These are phyloP conservation scores for Ophiostoma quercus DNA, from an alignment of 2,329 filamentous ascomycete species.

Conservation along the genomic window DNA sequence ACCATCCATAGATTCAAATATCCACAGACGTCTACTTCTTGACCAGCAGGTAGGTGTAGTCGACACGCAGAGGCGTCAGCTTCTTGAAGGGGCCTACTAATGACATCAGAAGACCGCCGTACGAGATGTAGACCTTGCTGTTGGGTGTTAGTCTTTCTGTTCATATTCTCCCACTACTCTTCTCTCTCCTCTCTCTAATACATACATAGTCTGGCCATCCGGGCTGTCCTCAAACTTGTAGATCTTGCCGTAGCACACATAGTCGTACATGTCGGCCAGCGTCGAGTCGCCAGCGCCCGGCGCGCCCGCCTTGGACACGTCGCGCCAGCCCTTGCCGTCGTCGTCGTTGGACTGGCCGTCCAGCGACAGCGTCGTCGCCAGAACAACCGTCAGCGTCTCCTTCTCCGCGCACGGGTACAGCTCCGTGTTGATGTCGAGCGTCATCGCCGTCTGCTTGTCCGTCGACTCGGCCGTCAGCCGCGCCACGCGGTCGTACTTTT, in stretches of 20 bases:
- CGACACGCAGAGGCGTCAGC: constrained; percentile 82
- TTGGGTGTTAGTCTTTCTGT: constrained; percentile 14
- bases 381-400: constrained; percentile 72
- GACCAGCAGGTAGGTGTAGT: constrained; percentile 86
- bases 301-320: constrained; percentile 51
- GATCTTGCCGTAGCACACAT: constrained; percentile 83
- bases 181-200: constrained; percentile 27
- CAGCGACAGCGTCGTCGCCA: constrained; percentile 79
- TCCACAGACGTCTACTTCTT: constrained; percentile 62
- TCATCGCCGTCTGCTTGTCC: constrained; percentile 67
- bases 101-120: constrained; percentile 84
- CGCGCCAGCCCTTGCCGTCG: constrained; percentile 78
- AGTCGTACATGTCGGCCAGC: constrained; percentile 75
- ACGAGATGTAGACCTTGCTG: constrained; percentile 91
- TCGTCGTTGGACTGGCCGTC: constrained; percentile 67
- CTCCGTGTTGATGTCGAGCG: constrained; percentile 90
- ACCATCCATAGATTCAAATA: no score
- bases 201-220: constrained; percentile 80
- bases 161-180: background rate
- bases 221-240: constrained; percentile 79
- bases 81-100: constrained; percentile 95
- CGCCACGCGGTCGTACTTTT: constrained; percentile 92
- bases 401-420: constrained; percentile 72
- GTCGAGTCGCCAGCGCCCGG: constrained; percentile 45
- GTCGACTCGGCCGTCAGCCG: constrained; percentile 73